Evolutionary conservation across 257 asterid genomes (phyloP).

Genomic region (Anisodus tanguticus): DNA sequence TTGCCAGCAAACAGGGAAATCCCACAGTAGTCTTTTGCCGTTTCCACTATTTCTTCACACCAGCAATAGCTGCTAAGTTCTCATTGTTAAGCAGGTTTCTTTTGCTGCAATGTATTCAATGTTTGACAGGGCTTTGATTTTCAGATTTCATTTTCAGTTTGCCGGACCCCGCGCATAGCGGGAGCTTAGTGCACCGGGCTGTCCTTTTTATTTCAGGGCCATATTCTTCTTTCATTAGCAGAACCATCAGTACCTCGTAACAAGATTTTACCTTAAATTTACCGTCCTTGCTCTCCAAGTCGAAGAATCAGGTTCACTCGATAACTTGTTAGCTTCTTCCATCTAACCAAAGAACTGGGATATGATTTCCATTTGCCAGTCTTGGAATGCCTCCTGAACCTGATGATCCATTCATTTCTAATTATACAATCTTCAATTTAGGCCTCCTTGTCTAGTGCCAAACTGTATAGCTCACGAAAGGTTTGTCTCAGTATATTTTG

Average conservation of each 20-base stretch:
- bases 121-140: background rate
- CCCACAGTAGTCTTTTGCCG: background rate
- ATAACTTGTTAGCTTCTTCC: slow-evolving; percentile 15
- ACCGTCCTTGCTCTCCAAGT: background rate
- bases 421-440: slow-evolving; percentile 5
- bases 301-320: background rate
- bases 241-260: background rate
- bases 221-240: background rate
- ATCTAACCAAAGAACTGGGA: background rate
- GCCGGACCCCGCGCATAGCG: too few species aligned
- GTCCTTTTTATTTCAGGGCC: background rate
- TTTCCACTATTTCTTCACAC: background rate
- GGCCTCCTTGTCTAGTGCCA: background rate
- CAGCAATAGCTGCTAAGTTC: background rate
- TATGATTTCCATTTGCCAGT: slow-evolving; percentile 11
- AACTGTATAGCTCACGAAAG: background rate
- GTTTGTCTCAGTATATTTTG: slow-evolving; percentile 7
- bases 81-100: background rate
- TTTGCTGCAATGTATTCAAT: background rate
- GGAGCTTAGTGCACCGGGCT: too few species aligned
- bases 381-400: background rate
- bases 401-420: background rate
- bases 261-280: slow-evolving; percentile 7
- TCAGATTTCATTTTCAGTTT: background rate
- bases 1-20: background rate